These are phyloP conservation scores for Cyclaneusma minus DNA, from an alignment of 2,329 filamentous ascomycete genomes.

Conservation along the genomic window DNA sequence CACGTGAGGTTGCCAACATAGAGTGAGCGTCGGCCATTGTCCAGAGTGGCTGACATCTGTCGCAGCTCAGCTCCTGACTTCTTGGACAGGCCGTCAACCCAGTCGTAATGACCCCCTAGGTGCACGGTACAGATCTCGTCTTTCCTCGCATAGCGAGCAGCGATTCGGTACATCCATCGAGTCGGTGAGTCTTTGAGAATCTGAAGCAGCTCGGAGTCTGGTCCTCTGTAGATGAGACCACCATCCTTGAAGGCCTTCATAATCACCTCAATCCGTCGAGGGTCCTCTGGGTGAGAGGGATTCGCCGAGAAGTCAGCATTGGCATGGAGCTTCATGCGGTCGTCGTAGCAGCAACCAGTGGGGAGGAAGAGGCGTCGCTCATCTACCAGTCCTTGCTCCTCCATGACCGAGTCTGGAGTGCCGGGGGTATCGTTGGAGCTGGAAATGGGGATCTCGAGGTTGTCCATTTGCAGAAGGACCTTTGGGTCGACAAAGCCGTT, in stretches of 20 bases:
- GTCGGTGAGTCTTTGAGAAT: conserved; percentile 38
- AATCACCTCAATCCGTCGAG: conserved; percentile 80
- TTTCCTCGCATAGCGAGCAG: conserved; percentile 58
- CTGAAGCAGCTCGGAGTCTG: conserved; percentile 34
- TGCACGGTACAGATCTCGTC: conserved; percentile 75
- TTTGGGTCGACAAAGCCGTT: conserved; percentile 2
- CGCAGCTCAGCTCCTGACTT: conserved; percentile 51
- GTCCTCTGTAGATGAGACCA: conserved; percentile 55
- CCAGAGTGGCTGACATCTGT: conserved; percentile 42
- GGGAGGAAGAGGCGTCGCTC: conserved; percentile 37
- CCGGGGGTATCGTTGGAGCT: neutral
- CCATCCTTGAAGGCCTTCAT: conserved; percentile 76
- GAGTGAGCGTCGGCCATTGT: conserved; percentile 56
- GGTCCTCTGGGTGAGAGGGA: conserved; percentile 88
- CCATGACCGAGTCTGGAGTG: neutral
- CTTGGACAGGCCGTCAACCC: conserved; percentile 46
- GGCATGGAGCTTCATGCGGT: conserved; percentile 88
- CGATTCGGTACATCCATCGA: conserved; percentile 60
- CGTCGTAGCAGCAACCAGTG: conserved; percentile 78
- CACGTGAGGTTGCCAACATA: conserved; percentile 76
- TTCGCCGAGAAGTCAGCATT: conserved; percentile 61
- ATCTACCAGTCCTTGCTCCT: conserved; percentile 13
- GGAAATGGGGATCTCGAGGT: neutral
- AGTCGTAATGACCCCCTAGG: conserved; percentile 58
- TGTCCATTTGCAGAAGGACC: neutral